These are phyloP conservation scores for Spathaspora arborariae DNA, from an alignment of 805 yeast genomes.

Conservation along the genomic window DNA sequence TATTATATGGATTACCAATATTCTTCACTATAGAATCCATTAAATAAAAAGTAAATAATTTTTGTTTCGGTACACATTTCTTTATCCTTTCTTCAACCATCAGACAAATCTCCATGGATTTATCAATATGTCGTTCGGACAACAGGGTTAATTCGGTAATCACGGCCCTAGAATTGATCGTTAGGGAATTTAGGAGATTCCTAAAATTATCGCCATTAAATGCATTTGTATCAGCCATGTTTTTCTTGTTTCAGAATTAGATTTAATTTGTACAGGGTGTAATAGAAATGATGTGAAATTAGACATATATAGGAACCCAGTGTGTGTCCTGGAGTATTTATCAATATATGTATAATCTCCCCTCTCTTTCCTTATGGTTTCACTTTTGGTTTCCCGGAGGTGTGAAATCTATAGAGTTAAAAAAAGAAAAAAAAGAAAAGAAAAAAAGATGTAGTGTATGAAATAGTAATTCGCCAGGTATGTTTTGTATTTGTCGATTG, in stretches of 20 bases:
- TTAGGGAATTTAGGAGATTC: slow-evolving; percentile 1
- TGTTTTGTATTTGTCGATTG: background rate
- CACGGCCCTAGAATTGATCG: slow-evolving; percentile 34
- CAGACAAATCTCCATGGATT: slow-evolving; percentile 30
- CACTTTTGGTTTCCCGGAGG: background rate
- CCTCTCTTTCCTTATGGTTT: background rate
- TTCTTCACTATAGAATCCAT: slow-evolving; percentile 41
- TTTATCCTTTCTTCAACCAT: slow-evolving; percentile 33
- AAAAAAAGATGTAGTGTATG: no score
- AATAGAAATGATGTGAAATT: background rate
- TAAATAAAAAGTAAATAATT: slow-evolving; percentile 32
- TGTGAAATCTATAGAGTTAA: no score
- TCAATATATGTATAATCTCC: background rate
- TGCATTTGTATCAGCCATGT: no score
- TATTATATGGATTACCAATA: slow-evolving; percentile 41
- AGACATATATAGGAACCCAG: background rate
- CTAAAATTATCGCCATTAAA: background rate
- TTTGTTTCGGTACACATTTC: slow-evolving; percentile 36
- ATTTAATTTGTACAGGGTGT: background rate
- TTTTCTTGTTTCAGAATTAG: background rate
- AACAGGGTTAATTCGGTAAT: slow-evolving; percentile 36
- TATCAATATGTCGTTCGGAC: slow-evolving; percentile 31
- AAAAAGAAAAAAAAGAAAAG: no score
- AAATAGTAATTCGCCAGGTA: background rate
- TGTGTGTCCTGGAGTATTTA: background rate